A percentile compares a stretch with the other conserved stretches of the same genome.
These are phyloP conservation scores for Torulaspora quercuum DNA, from an alignment of 805 yeast species.

Conservation along the genomic window DNA sequence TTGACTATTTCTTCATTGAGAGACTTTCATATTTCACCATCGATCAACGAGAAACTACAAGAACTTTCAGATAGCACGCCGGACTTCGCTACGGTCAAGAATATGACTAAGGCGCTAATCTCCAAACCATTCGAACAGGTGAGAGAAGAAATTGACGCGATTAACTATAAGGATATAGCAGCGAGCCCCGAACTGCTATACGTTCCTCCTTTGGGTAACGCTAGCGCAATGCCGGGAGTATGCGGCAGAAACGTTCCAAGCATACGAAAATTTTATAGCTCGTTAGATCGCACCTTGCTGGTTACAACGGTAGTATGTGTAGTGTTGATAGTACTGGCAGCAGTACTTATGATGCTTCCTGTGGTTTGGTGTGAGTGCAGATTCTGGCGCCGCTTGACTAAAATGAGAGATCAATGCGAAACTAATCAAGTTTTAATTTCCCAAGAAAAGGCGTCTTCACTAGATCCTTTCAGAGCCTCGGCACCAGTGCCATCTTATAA, in stretches of 20 bases:
- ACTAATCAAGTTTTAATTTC: conserved; percentile 1
- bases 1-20: conserved; percentile 54
- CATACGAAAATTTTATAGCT: conserved; percentile 41
- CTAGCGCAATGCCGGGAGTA: conserved; percentile 28
- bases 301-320: conserved; percentile 41
- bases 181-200: conserved; percentile 30
- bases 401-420: conserved; percentile 33
- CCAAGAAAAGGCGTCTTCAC: conserved; percentile 4
- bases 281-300: conserved; percentile 35
- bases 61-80: conserved; percentile 54
- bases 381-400: conserved; percentile 47
- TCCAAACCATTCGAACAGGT: conserved; percentile 57
- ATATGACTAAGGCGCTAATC: conserved; percentile 53
- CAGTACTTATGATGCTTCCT: conserved; percentile 43
- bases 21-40: conserved; percentile 60
- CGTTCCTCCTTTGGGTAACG: conserved; percentile 40
- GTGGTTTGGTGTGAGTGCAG: conserved; percentile 44
- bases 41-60: conserved; percentile 57
- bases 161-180: conserved; percentile 31
- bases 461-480: conserved; percentile 4
- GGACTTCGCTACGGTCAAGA: conserved; percentile 59
- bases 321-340: conserved; percentile 39
- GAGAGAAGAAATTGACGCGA: conserved; percentile 38
- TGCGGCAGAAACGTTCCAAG: conserved; percentile 42
- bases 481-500: conserved; percentile 13